These are phyloP conservation scores for Ustilago hordei DNA, from an alignment of 1,284 basidiomycete genomes.

Conservation along the genomic window DNA sequence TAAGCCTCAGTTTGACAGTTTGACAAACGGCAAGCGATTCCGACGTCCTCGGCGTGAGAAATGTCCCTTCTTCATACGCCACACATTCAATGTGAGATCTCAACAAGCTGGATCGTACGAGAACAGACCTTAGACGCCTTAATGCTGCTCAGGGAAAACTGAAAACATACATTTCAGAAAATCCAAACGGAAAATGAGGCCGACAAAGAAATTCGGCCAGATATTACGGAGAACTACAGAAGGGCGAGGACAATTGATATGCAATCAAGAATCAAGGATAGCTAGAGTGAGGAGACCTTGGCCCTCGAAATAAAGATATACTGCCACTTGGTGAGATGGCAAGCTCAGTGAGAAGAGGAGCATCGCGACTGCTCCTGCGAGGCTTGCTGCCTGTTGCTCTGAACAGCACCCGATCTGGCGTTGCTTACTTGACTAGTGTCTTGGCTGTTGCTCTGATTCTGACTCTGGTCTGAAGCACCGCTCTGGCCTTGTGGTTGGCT, in stretches of 20 bases:
- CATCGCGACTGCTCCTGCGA: slow-evolving; percentile 2
- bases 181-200: background rate
- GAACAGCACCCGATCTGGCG: background rate
- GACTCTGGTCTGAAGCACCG: slow-evolving; percentile 8
- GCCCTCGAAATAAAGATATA: too few relatives aligned
- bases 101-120: too few relatives aligned
- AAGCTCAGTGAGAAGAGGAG: background rate
- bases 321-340: background rate
- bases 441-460: slow-evolving; percentile 8
- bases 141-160: too few relatives aligned
- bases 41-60: too few relatives aligned
- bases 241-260: background rate
- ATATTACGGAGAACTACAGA: background rate
- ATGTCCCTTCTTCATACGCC: too few relatives aligned
- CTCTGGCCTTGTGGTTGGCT: slow-evolving; percentile 14
- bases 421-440: background rate
- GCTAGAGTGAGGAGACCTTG: background rate
- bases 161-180: background rate
- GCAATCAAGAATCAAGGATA: background rate
- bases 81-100: too few relatives aligned
- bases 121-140: too few relatives aligned
- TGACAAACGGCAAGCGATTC: too few relatives aligned
- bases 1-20: too few relatives aligned
- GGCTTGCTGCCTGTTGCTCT: slow-evolving; percentile 7
- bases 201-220: background rate